Percentiles rank a stretch among this genome's conserved stretches.
phyloP scores from a whole-genome alignment of 352 stramenopile genomes.

The Phytopythium mirpurense region DNA sequence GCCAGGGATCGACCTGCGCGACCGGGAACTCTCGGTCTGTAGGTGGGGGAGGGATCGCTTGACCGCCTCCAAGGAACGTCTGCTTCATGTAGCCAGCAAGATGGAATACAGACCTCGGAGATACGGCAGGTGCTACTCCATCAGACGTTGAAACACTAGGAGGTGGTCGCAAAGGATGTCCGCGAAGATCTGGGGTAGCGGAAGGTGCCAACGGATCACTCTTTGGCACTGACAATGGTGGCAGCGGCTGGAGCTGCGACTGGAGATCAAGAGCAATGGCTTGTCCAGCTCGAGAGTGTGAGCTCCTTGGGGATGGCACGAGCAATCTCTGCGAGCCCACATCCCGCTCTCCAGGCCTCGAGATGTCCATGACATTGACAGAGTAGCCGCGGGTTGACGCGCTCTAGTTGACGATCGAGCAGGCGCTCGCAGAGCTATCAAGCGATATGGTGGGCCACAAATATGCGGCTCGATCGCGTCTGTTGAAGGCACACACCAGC shows the following conservation, averaged over 20 bases:
- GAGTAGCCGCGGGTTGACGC: neutral
- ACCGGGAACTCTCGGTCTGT: constrained; percentile 16
- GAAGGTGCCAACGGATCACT: neutral
- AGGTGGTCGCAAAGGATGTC: neutral
- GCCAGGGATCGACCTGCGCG: constrained; percentile 36
- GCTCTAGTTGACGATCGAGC: neutral
- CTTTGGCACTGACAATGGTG: neutral
- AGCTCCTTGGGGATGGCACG: neutral
- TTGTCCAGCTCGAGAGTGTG: constrained; percentile 2
- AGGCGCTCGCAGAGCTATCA: neutral
- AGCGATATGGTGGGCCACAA: neutral
- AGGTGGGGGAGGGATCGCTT: neutral
- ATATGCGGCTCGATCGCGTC: neutral
- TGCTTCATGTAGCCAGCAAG: neutral
- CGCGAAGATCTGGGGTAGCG: neutral
- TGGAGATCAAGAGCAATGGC: neutral
- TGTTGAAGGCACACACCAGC: neutral
- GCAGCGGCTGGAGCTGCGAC: neutral
- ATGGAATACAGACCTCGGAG: neutral
- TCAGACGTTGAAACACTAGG: neutral
- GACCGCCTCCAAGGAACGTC: neutral
- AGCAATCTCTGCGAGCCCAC: neutral
- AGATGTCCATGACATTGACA: neutral
- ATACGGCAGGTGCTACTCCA: neutral
- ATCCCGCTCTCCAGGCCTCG: neutral